These are phyloP conservation scores for Cucumis cinereus DNA, from an alignment of 306 rosid species.

Conservation along the genomic window DNA sequence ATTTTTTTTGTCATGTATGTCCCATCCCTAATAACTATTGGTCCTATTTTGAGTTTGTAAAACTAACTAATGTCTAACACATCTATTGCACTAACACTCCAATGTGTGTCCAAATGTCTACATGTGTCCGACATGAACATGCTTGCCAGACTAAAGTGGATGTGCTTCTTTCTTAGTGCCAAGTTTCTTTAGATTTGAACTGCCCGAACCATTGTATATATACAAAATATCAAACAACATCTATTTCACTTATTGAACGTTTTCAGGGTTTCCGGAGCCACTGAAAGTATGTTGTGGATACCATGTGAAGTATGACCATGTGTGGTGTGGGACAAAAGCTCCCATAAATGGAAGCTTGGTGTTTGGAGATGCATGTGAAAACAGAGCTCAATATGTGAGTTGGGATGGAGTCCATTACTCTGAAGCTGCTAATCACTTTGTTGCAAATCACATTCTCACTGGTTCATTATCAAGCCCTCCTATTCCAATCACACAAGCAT, in stretches of 20 bases:
- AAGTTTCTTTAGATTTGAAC: not conserved
- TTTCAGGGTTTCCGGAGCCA: constrained; percentile 64
- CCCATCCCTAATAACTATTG: no score
- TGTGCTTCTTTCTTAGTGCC: not conserved
- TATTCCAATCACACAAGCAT: constrained; percentile 54
- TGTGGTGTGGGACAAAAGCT: constrained; percentile 65
- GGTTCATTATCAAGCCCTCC: constrained; percentile 58
- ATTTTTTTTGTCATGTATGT: no score
- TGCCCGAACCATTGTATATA: not conserved
- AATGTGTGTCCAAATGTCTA: no score
- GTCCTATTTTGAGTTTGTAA: no score
- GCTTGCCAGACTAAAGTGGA: no score
- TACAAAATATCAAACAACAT: not conserved
- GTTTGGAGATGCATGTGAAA: constrained; percentile 60
- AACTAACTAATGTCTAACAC: no score
- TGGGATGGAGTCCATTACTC: constrained; percentile 96
- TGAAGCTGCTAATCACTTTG: constrained; percentile 74
- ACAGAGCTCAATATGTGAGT: constrained; percentile 38
- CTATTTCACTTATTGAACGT: not conserved
- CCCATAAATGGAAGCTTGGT: constrained; percentile 42
- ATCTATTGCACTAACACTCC: no score
- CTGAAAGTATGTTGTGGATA: constrained; percentile 79
- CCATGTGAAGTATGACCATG: constrained; percentile 64
- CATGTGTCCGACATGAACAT: no score
- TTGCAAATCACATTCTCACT: constrained; percentile 47